Evolutionary conservation across 345 rosid species (phyloP).

Genomic region (Lagerstroemia speciosa): DNA sequence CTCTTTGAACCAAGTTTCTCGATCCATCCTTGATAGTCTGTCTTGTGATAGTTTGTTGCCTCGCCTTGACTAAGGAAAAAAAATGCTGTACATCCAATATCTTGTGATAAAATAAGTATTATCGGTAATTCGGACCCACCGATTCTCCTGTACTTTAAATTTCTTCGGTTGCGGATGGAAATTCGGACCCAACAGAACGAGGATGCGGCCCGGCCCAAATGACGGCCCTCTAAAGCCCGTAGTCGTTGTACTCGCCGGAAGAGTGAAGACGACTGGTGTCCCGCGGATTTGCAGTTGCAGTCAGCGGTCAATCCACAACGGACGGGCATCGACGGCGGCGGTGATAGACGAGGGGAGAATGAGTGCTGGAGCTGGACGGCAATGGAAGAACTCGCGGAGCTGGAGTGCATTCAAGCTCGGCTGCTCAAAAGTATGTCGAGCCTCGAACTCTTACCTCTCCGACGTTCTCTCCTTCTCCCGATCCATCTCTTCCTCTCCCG

Average conservation of each 20-base stretch:
- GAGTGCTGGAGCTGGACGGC: background rate
- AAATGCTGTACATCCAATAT: too few species aligned
- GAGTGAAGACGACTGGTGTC: background rate
- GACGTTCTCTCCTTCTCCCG: slow-evolving; percentile 12
- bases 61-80: too few species aligned
- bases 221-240: background rate
- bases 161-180: too few species aligned
- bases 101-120: too few species aligned
- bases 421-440: slow-evolving; percentile 46
- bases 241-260: too few species aligned
- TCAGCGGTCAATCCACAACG: background rate
- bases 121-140: too few species aligned
- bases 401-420: slow-evolving; percentile 46
- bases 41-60: too few species aligned
- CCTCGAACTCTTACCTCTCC: slow-evolving; percentile 35
- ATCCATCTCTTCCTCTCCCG: slow-evolving; percentile 8
- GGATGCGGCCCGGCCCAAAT: background rate
- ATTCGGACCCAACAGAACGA: background rate
- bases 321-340: background rate
- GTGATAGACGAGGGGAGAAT: background rate
- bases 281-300: background rate
- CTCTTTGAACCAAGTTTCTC: too few species aligned
- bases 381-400: slow-evolving; percentile 44
- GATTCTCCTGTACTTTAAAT: too few species aligned
- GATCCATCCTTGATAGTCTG: too few species aligned